Evolutionary conservation across 108 stramenopile species (phyloP).

Genomic region (Fragilaria radians): DNA sequence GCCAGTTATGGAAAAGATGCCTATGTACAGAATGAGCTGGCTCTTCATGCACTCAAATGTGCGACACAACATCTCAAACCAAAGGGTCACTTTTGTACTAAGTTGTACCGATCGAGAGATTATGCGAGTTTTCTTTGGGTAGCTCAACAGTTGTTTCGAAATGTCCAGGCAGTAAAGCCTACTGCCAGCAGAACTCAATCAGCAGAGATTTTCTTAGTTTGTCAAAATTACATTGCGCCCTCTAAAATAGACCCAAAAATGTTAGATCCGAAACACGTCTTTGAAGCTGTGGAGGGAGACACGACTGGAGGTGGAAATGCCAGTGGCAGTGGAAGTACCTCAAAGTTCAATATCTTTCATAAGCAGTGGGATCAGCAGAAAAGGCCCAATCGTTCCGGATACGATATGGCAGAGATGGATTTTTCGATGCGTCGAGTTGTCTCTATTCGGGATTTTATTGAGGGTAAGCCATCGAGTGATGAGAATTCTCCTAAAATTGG

Average conservation of each 20-base stretch:
- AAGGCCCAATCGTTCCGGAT: slow-evolving; percentile 84
- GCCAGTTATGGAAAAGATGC: slow-evolving; percentile 95
- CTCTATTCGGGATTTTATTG: slow-evolving; percentile 76
- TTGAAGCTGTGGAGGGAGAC: slow-evolving; percentile 80
- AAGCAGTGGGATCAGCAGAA: slow-evolving; percentile 85
- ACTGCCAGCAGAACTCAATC: slow-evolving; percentile 85
- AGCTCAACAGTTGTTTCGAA: slow-evolving; percentile 89
- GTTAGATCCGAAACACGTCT: slow-evolving; percentile 97
- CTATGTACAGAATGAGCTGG: slow-evolving; percentile 96
- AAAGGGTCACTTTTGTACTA: slow-evolving; percentile 93
- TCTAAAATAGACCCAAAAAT: slow-evolving; percentile 89
- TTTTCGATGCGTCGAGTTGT: slow-evolving; percentile 68
- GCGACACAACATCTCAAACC: slow-evolving; percentile 87
- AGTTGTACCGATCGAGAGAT: slow-evolving; percentile 96
- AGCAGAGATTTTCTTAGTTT: slow-evolving; percentile 98
- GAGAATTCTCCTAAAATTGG: too few species aligned
- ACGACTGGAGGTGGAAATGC: slow-evolving; percentile 56
- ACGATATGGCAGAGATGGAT: slow-evolving; percentile 85
- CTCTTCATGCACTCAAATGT: slow-evolving; percentile 92
- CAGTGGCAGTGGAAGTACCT: slow-evolving; percentile 30
- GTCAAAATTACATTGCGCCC: slow-evolving; percentile 82
- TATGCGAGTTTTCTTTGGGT: slow-evolving; percentile 97
- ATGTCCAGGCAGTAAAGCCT: slow-evolving; percentile 92
- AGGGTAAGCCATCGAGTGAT: too few species aligned
- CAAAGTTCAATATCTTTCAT: slow-evolving; percentile 82